Base-by-base conservation (phyloP, 2,329 filamentous ascomycete genomes). In the Blumeria hordei region DNA sequence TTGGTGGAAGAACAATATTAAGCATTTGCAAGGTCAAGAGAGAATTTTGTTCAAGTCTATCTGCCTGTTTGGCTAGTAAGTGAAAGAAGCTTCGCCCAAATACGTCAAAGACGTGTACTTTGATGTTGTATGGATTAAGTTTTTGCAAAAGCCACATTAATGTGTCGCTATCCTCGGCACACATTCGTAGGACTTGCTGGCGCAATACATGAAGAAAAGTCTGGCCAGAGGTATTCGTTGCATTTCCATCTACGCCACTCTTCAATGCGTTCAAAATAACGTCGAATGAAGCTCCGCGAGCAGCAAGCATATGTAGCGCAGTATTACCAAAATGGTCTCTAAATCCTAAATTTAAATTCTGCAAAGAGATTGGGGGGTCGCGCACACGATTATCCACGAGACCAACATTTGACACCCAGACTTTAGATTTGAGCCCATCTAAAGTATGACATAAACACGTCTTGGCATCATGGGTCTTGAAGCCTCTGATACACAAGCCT, bases 321-420 rank as follows among this genome's bases (percentile, higher is more conserved):
- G 71, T 73, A 59, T 76, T 75, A 0, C 70, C 70, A 57, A 74
- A 74, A 2, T 47, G 28, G 45, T 60, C 59, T 4, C 44, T 41
- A 39, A 58, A 59, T 12, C 51, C 39, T 32, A 58, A 28, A 37
- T 56, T 41, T 7, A 57, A 35, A 32, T 47, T 11, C 18, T 50
- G 37, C 35, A 55, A 21, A 54, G 18, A 54, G 4, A 39, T 9
- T 3, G 54, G 53, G 12, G 50, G 55, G 33, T 56, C 55, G n/a
- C 39, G 14, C 14, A 54, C 53, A 35, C 53, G 39, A 47, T 54
- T 14, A 54, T 54, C 50, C 12, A 45, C 21, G 32, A 54, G 18
- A 36, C 53, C 53, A 34, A 35, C 43, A 47, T 54, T 54, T 36
- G 39, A 44, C 5, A 54, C 53, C 53, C 53, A 53, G 16, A 44